These are phyloP conservation scores for Escallonia herrerae DNA, from an alignment of 129 eudicot species.

Conservation along the genomic window DNA sequence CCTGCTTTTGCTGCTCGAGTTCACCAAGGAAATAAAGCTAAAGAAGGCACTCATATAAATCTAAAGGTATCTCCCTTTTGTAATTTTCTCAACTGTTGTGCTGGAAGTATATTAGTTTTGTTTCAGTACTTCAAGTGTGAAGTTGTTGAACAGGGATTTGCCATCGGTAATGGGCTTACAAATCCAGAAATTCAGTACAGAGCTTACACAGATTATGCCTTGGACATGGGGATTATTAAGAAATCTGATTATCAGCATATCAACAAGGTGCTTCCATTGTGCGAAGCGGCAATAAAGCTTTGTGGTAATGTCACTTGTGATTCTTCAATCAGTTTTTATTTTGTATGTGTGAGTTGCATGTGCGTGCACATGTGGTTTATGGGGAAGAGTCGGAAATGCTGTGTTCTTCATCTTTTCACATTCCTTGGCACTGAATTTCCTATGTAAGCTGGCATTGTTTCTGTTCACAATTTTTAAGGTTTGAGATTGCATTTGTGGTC, in stretches of 20 bases:
- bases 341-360: no score
- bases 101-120: not conserved
- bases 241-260: conserved; percentile 28
- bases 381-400: not conserved
- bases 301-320: conserved; percentile 37
- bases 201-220: conserved; percentile 56
- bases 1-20: conserved; percentile 82
- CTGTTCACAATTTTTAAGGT: not conserved
- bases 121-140: conserved; percentile 7
- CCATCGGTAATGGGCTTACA: conserved; percentile 85
- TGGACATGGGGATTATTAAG: conserved; percentile 33
- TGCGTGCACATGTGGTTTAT: not conserved
- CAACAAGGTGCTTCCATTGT: conserved; percentile 27
- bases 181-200: conserved; percentile 61
- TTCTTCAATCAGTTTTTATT: not conserved
- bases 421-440: not conserved
- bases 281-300: conserved; percentile 45
- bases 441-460: not conserved
- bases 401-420: not conserved
- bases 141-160: conserved; percentile 55
- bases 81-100: not conserved
- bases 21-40: conserved; percentile 60
- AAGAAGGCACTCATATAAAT: conserved; percentile 58
- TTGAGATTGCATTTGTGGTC: not conserved
- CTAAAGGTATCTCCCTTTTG: conserved; percentile 34